These are phyloP conservation scores for Silybum marianum DNA, from an alignment of 129 eudicot genomes.

Conservation along the genomic window DNA sequence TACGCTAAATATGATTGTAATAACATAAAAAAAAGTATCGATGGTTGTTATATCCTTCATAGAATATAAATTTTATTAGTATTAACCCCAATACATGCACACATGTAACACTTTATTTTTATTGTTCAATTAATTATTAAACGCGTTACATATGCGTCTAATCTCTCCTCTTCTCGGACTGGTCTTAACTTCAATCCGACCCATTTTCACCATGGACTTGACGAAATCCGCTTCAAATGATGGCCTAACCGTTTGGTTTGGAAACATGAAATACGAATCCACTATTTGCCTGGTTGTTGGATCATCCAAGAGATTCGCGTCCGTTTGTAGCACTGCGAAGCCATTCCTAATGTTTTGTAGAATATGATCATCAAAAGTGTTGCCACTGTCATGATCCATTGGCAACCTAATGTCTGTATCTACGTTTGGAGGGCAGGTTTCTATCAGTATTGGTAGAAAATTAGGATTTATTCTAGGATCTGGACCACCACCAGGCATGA, in stretches of 20 bases:
- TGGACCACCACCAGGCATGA: slow-evolving; percentile 45
- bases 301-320: slow-evolving; percentile 58
- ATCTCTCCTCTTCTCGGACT: slow-evolving; percentile 60
- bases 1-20: too few relatives aligned
- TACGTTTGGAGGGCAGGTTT: slow-evolving; percentile 59
- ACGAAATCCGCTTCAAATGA: slow-evolving; percentile 68
- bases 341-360: slow-evolving; percentile 59
- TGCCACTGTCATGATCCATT: slow-evolving; percentile 50
- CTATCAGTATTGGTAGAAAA: slow-evolving; percentile 42
- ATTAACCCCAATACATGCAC: background rate
- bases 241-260: slow-evolving; percentile 38
- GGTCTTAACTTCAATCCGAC: slow-evolving; percentile 64
- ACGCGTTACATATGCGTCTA: slow-evolving; percentile 63
- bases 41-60: background rate
- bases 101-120: background rate
- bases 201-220: slow-evolving; percentile 72
- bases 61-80: background rate
- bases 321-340: slow-evolving; percentile 65
- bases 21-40: too few relatives aligned
- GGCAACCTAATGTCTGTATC: slow-evolving; percentile 43
- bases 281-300: slow-evolving; percentile 40
- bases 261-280: slow-evolving; percentile 53
- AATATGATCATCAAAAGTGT: slow-evolving; percentile 48
- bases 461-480: slow-evolving; percentile 69
- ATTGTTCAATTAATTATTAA: slow-evolving; percentile 34